Conservation (phyloP, 23 red algal species). For the Gracilariopsis chorda region DNA sequence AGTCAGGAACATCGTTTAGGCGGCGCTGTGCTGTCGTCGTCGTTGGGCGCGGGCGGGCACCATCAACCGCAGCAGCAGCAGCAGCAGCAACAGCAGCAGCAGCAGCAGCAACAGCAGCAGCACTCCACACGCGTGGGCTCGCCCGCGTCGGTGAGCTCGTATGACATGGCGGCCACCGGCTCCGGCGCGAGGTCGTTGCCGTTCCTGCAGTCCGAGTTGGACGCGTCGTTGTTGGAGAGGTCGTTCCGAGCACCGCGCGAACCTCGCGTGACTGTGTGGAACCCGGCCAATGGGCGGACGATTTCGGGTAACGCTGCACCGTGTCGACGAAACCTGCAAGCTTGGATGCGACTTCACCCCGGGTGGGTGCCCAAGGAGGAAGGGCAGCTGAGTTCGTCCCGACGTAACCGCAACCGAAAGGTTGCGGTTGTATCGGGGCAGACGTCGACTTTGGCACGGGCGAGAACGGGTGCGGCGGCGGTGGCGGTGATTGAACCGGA, state of each 20-base stretch:
- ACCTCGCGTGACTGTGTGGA: conserved; percentile 96
- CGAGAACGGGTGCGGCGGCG: not conserved
- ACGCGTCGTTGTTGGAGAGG: conserved; percentile 43
- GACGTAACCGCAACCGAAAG: conserved; percentile 62
- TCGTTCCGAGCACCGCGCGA: conserved; percentile 80
- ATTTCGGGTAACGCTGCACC: conserved; percentile 98
- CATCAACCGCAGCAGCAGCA: no score
- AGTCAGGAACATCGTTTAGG: not conserved
- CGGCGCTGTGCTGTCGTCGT: not conserved
- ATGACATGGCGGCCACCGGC: not conserved
- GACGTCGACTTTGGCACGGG: not conserved
- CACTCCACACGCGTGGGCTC: not conserved
- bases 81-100: no score
- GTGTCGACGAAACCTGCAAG: conserved; percentile 79
- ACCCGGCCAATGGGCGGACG: conserved; percentile 86
- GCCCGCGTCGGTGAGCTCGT: conserved; percentile 13
- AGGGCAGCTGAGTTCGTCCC: conserved; percentile 78
- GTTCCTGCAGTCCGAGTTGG: not conserved
- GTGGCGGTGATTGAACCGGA: not conserved
- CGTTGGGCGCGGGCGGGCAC: not conserved
- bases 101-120: no score
- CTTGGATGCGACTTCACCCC: conserved; percentile 90
- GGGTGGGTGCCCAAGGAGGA: conserved; percentile 94
- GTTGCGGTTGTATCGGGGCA: not conserved
- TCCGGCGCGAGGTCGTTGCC: not conserved